Evolutionary conservation across 805 yeast species (phyloP).

Genomic region (Barnettozyma populi): DNA sequence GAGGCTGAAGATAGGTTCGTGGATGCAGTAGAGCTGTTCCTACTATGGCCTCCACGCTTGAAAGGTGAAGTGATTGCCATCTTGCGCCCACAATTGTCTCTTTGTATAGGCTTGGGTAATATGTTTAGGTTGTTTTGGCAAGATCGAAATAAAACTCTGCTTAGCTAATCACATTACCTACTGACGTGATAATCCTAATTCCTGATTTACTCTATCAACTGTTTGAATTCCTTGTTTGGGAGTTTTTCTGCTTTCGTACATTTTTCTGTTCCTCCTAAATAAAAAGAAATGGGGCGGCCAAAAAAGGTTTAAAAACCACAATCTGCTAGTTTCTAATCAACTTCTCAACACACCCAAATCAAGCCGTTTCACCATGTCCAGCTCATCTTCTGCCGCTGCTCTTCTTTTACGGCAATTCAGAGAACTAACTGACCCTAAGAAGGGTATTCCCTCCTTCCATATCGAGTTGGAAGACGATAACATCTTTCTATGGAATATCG

Average conservation of each 20-base stretch:
- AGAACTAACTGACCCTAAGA: constrained; percentile 89
- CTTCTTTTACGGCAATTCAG: constrained; percentile 87
- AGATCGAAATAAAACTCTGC: too few species aligned
- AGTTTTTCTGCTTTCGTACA: background rate
- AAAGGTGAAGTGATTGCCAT: constrained; percentile 34
- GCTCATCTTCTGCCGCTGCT: constrained; percentile 56
- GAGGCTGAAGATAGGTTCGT: constrained; percentile 25
- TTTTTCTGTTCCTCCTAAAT: background rate
- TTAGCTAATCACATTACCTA: background rate
- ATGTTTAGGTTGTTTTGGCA: background rate
- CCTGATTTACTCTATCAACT: background rate
- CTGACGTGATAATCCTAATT: background rate
- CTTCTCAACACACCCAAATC: background rate
- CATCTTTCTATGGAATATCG: constrained; percentile 71
- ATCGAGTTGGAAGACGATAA: constrained; percentile 62
- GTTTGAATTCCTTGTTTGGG: background rate
- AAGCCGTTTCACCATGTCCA: constrained; percentile 7
- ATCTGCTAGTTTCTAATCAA: background rate
- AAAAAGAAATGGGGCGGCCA: background rate
- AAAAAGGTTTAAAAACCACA: background rate
- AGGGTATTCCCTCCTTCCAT: constrained; percentile 67
- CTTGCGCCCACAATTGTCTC: background rate
- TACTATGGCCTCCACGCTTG: constrained; percentile 22
- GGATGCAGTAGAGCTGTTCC: constrained; percentile 20
- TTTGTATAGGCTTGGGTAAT: background rate